Conservation (phyloP, 768 basidiomycete species). For the Trametes elegans region DNA sequence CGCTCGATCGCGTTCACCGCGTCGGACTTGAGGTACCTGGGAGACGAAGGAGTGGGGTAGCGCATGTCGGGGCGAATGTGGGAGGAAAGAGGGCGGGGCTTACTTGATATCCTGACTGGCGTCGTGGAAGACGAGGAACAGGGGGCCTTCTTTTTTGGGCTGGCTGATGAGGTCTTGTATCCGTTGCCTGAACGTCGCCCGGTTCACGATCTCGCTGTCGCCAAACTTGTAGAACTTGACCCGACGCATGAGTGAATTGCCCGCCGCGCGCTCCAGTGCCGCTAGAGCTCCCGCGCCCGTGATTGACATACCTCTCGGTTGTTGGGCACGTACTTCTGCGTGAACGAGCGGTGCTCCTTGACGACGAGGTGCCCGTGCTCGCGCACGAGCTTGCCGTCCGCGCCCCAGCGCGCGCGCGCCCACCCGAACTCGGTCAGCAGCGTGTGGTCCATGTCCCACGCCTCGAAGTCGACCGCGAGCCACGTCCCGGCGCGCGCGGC, state of each 20-base stretch:
- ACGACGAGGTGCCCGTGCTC: slow-evolving; percentile 64
- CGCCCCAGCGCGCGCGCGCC: slow-evolving; percentile 58
- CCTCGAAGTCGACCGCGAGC: slow-evolving; percentile 81
- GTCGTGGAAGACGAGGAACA: slow-evolving; percentile 84
- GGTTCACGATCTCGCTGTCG: slow-evolving; percentile 51
- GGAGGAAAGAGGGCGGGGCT: slow-evolving; percentile 17
- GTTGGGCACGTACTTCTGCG: slow-evolving; percentile 65
- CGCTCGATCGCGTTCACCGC: slow-evolving; percentile 51
- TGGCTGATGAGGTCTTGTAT: slow-evolving; percentile 46
- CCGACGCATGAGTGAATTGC: neutral
- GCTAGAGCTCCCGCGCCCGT: neutral
- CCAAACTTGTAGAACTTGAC: slow-evolving; percentile 73
- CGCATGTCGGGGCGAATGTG: too few relatives aligned
- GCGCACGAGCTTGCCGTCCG: slow-evolving; percentile 52
- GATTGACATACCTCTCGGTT: slow-evolving; percentile 39
- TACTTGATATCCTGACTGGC: slow-evolving; percentile 75
- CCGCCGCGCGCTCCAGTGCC: too few relatives aligned
- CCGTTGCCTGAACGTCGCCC: slow-evolving; percentile 47
- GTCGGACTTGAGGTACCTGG: slow-evolving; percentile 56
- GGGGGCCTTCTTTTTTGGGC: slow-evolving; percentile 47
- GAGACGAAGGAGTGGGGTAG: neutral
- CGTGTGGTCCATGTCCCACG: slow-evolving; percentile 75
- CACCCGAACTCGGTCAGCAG: slow-evolving; percentile 85
- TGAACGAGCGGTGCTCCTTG: slow-evolving; percentile 55
- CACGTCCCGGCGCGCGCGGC: slow-evolving; percentile 62